Base-by-base conservation (phyloP, 352 stramenopile genomes). In the Pythium plurisporium region DNA sequence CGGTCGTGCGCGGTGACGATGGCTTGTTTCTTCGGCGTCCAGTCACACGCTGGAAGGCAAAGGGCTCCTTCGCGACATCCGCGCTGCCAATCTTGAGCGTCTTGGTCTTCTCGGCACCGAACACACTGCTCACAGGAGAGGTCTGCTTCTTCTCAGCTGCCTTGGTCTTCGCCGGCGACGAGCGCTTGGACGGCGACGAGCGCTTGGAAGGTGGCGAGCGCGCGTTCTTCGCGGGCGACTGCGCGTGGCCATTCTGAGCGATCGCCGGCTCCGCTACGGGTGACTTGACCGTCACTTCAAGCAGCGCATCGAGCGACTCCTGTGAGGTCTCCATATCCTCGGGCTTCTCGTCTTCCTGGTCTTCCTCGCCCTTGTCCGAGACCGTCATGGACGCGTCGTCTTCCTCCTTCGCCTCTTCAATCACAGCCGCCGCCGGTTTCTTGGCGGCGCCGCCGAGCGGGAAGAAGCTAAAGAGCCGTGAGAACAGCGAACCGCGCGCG, bases 381-480 rank as follows among this genome's bases (percentile, higher is more conserved):
- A n/a, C n/a, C n/a, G 23, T 19, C 31, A 30, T 50, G 17, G 23
- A 38, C 45, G 36, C 41, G 31, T 59, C 34, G 48, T 58, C 54
- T 4, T 61, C 42, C 31, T 43, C 27, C 2, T 33, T 5, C 10
- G 72, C 41, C 10, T 76, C 37, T n/a, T 49, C 31, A n/a, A 59
- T 50, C 15, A 30, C 53, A n/a, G 22, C 36, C 5, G 29, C 37
- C 22, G 19, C 41, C 50, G 20, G 38, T 15, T 58, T 58, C 33
- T 57, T 58, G 26, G 73, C 69, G n/a, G n/a, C 82, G 31, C 69
- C 72, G 14, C 88, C 71, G 5, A 91, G 63, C 36, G 81, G 81
- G n/a, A 91, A 64, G 48, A 79, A 82, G 40, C 79, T 86, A 26
- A 86, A 73, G 6, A 89, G 51, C 1, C 79, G 79, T 14, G 78